Base-by-base conservation (phyloP, 2,329 filamentous ascomycete species). In the Aspergillus pseudoglaucus region DNA sequence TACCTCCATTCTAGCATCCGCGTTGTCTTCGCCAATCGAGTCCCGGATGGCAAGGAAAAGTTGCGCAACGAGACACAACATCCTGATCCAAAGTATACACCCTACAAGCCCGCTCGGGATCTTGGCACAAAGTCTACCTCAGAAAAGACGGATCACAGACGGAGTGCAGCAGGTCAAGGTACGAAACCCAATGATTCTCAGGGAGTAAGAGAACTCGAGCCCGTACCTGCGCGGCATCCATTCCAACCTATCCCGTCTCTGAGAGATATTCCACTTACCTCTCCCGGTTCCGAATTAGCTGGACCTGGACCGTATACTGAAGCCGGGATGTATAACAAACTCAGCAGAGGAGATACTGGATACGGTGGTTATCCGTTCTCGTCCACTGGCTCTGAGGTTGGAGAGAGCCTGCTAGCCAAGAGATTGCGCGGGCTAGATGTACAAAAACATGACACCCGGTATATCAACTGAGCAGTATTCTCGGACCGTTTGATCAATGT, bases 21-120 rank as follows among this genome's bases (percentile, higher is more conserved):
- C 12, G 88, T 97, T 32, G 91, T 98, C 3, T 98, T 98, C 65
- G 93, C 93, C 46, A 97, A 97, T 63, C 83, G 93, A 22, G 91
- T 96, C 0, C 91, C 93, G 0, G 93, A 97, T 59, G 91, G 89
- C 37, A 95, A 96, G 64, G 91, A 97, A 68, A 91, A 85, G 62
- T 76, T 98, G 35, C 80, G 85, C 27, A 96, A 94, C 60, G 93
- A 98, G 65, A 85, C 91, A 4, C 90, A 93, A 33, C 78, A 87
- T 50, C 91, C 91, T 0, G 90, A 96, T 57, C 93, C 93, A 17
- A 81, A 84, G 17, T 98, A 89, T 64, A 88, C 84, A 47, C 77
- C 84, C 1, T 97, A 95, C 72, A 95, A 90, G 64, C 81, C 87
- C 1, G 62, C 63, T 10, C 71, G 71, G 47, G 76, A 78, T 56